phyloP scores from a whole-genome alignment of 2,329 filamentous ascomycete genomes.

The Cercospora brassicicola region DNA sequence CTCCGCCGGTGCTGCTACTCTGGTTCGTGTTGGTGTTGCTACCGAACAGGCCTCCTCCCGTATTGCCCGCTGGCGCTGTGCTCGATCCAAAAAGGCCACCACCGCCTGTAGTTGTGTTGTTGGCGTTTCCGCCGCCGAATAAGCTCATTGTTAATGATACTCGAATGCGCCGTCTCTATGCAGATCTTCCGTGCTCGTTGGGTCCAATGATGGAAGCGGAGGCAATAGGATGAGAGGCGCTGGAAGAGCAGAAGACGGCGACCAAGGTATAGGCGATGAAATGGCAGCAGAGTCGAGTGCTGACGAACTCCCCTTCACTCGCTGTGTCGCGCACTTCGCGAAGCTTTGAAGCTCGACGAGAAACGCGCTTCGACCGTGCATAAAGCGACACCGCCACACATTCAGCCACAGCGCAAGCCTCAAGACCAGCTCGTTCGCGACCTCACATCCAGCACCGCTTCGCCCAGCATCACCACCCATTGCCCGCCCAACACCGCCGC shows the following conservation, averaged over 20 bases:
- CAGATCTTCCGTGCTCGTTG: background rate
- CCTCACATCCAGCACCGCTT: background rate
- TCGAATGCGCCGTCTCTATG: constrained; percentile 2
- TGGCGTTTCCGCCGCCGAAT: constrained; percentile 22
- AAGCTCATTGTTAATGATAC: constrained; percentile 30
- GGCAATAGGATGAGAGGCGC: background rate
- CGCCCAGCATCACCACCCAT: constrained; percentile 5
- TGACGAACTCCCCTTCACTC: background rate
- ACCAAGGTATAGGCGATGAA: constrained; percentile 3
- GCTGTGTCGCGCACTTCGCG: constrained; percentile 4
- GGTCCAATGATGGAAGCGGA: background rate
- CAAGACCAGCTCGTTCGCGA: constrained; percentile 2
- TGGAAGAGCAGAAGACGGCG: background rate
- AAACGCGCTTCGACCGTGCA: background rate
- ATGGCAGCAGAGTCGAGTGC: background rate
- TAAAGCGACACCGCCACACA: background rate
- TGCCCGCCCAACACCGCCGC: constrained; percentile 39
- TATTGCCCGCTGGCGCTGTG: constrained; percentile 6
- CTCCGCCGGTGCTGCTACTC: constrained; percentile 22
- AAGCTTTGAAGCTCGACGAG: constrained; percentile 5
- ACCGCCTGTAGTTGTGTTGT: background rate
- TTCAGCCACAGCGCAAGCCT: background rate
- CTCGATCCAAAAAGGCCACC: constrained; percentile 17
- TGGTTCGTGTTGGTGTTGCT: constrained; percentile 15
- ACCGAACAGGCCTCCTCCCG: constrained; percentile 22